Percentiles rank a stretch among this genome's conserved stretches.
Conservation (phyloP, 225 moss, liverwort and hornwort species). For the Thuidium tamariscinum region DNA sequence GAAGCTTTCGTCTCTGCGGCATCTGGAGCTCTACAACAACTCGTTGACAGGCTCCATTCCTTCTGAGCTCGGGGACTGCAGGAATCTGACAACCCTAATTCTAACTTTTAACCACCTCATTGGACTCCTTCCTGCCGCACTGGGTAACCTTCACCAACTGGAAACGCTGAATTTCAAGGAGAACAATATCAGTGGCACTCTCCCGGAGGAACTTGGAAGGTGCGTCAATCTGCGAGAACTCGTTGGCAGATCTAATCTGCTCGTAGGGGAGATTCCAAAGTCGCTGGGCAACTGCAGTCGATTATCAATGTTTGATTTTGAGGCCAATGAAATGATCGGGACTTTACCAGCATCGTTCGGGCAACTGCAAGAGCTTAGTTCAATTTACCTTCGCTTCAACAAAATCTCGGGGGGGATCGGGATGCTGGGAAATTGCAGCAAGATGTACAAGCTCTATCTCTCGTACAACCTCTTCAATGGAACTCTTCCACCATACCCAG, state of each 20-base stretch:
- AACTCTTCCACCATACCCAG: slow-evolving; percentile 4
- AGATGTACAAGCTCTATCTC: not conserved
- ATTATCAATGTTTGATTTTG: slow-evolving; percentile 1
- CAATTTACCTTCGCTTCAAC: slow-evolving; percentile 7
- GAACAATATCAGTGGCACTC: slow-evolving; percentile 1
- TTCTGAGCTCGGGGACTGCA: slow-evolving; percentile 1
- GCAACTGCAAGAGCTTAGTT: not conserved
- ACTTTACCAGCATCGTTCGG: slow-evolving; percentile 8
- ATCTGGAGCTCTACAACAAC: slow-evolving; percentile 6
- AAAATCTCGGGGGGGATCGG: not conserved
- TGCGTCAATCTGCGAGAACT: slow-evolving; percentile 4
- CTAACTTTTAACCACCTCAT: not conserved
- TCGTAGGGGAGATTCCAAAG: not conserved
- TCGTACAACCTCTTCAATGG: slow-evolving; percentile 9
- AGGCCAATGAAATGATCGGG: not conserved
- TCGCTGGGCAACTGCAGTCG: slow-evolving; percentile 8
- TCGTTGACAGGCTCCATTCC: slow-evolving; percentile 7
- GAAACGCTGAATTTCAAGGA: not conserved
- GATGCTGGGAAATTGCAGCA: slow-evolving; percentile 24
- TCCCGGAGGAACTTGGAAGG: not conserved
- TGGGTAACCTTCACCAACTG: not conserved
- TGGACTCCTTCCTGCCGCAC: not conserved
- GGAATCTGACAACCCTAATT: not conserved
- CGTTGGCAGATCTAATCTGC: not conserved
- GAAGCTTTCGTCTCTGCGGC: not conserved